These are phyloP conservation scores for Fonsecaea erecta DNA, from an alignment of 2,329 filamentous ascomycete species.

Conservation along the genomic window DNA sequence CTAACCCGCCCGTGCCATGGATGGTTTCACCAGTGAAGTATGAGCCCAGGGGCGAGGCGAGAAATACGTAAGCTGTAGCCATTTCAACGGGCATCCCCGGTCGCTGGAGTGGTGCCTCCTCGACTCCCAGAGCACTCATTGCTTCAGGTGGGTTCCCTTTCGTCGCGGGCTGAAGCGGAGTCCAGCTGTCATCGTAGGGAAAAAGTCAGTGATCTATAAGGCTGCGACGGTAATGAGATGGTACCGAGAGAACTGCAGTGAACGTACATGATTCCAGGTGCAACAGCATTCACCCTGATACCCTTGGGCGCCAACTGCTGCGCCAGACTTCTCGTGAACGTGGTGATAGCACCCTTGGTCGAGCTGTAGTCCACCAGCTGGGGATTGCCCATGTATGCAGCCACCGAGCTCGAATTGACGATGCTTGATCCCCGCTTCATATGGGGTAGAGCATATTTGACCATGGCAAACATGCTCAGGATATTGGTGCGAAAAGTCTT, in stretches of 20 bases:
- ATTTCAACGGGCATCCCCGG: slow-evolving; percentile 48
- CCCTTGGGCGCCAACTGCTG: slow-evolving; percentile 61
- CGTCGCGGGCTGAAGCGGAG: slow-evolving; percentile 40
- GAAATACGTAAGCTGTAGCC: slow-evolving; percentile 47
- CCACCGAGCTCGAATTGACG: slow-evolving; percentile 61
- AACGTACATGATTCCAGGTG: slow-evolving; percentile 42
- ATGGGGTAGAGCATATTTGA: slow-evolving; percentile 61
- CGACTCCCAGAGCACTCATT: slow-evolving; percentile 44
- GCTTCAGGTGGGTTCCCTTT: slow-evolving; percentile 37
- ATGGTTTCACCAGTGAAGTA: slow-evolving; percentile 34
- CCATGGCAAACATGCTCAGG: slow-evolving; percentile 63
- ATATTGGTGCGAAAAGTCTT: slow-evolving; percentile 64
- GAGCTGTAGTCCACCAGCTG: slow-evolving; percentile 61
- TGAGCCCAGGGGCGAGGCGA: slow-evolving; percentile 41
- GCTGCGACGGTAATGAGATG: not conserved
- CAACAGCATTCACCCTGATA: slow-evolving; percentile 59
- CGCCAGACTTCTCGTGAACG: slow-evolving; percentile 60
- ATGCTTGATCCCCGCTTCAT: slow-evolving; percentile 57
- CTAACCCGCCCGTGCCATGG: slow-evolving; percentile 32
- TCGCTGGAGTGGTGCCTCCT: slow-evolving; percentile 40
- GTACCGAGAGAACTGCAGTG: not conserved
- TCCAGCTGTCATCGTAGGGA: slow-evolving; percentile 39
- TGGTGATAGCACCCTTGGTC: slow-evolving; percentile 63
- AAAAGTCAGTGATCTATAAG: slow-evolving; percentile 26
- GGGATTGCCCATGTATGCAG: slow-evolving; percentile 59